Base-by-base conservation (phyloP, 208 protist genomes). In the Zelonia costaricensis region DNA sequence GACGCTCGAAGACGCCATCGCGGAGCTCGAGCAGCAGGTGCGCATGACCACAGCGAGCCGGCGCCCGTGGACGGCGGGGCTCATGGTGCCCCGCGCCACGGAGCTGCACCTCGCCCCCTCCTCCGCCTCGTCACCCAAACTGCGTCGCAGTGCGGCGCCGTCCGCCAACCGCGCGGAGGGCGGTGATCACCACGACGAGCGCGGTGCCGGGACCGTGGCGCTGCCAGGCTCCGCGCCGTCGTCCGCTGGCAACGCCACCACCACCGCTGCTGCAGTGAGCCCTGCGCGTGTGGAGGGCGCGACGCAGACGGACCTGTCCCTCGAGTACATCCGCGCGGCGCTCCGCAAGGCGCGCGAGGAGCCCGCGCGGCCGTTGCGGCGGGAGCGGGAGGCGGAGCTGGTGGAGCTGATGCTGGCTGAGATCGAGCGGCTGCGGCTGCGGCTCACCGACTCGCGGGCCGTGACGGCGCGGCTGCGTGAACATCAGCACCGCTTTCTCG, bases 401-500 rank as follows among this genome's bases (percentile, higher is more conserved):
- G 48, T 84, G 5, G 73, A 80, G 35, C 33, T 76, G 22, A 57
- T 86, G 31, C 40, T 65, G 16, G 35, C 30, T 0, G 64, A 80
- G 31, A 66, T 88, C 1, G 78, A 88, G 38, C 27, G 28, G 6
- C 68, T 88, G 15, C 71, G 78, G 23, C 46, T 42, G 2, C 60
- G 77, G 33, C 63, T 80, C 27, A 66, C 62, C 28, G 56, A 58
- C 27, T 56, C 69, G 10, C 36, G 58, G 0, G 57, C 76, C 31
- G 62, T 69, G 51, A 44, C 69, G 13, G 51, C 40, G 8, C 60
- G 74, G 12, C 61, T 88, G 33, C 66, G 62, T 25, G 74, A 80
- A 49, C 75, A 82, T 38, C 65, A 80, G 15, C 69, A 66, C 2
- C 70, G 78, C n/a, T 88, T 88, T 59, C 55, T 85, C 1, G 62